Evolutionary conservation across 805 yeast species (phyloP).

Genomic region (Torulaspora gathmanii): DNA sequence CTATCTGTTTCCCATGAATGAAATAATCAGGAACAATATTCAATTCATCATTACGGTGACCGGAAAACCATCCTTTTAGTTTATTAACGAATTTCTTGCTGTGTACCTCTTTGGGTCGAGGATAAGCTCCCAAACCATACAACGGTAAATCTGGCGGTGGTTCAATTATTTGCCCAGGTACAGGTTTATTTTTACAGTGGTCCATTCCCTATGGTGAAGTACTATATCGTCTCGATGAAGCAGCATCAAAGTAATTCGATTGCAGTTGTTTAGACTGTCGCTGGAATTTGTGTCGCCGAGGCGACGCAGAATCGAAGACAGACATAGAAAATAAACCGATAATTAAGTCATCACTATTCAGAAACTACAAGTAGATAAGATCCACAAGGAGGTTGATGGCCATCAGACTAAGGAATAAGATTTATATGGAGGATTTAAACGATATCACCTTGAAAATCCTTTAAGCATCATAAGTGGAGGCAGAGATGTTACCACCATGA

Average conservation of each 20-base stretch:
- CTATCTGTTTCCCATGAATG: background rate
- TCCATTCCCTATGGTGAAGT: conserved; percentile 2
- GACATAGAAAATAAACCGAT: background rate
- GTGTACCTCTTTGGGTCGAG: conserved; percentile 3
- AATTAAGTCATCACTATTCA: background rate
- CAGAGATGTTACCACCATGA: conserved; percentile 95
- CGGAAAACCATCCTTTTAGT: conserved; percentile 10
- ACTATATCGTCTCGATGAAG: too few species aligned
- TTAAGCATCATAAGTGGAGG: conserved; percentile 90
- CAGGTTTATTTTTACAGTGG: conserved; percentile 1
- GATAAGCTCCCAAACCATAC: conserved; percentile 3
- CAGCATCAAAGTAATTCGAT: background rate
- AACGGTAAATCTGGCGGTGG: conserved; percentile 17
- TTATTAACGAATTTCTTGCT: conserved; percentile 9
- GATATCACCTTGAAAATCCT: background rate
- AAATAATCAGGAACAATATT: background rate
- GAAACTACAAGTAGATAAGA: background rate
- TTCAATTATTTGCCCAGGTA: conserved; percentile 3
- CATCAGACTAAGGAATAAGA: background rate
- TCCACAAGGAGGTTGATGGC: background rate
- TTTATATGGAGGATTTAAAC: background rate
- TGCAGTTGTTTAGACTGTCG: background rate
- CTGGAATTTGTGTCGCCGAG: conserved; percentile 5
- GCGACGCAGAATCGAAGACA: background rate
- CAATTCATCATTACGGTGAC: conserved; percentile 3